phyloP scores from a whole-genome alignment of 352 stramenopile genomes.

The Phytopythium kandeliae region DNA sequence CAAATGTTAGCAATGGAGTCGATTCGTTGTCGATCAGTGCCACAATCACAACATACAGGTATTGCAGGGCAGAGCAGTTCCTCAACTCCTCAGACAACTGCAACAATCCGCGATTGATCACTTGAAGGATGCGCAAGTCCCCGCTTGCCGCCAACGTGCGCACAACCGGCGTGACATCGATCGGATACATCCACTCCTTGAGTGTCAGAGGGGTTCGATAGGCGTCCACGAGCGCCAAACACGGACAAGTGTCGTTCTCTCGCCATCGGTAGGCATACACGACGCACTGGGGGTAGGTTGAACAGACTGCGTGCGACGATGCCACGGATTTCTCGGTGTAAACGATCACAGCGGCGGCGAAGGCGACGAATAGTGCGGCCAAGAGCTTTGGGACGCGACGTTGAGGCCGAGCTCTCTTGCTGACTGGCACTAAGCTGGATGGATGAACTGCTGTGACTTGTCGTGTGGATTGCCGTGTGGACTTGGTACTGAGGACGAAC shows the following conservation, averaged over 20 bases:
- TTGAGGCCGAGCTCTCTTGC: conserved; percentile 1
- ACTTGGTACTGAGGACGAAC: background rate
- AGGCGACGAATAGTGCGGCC: conserved; percentile 11
- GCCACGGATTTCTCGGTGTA: conserved; percentile 9
- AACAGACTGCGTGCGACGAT: conserved; percentile 10
- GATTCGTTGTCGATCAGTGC: too few relatives aligned
- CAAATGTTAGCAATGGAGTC: too few relatives aligned
- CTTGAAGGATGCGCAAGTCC: conserved; percentile 26
- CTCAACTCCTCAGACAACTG: conserved; percentile 20
- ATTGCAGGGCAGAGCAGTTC: conserved; percentile 19
- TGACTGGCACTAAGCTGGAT: too few relatives aligned
- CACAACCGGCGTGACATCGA: conserved; percentile 17
- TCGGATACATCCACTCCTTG: conserved; percentile 20
- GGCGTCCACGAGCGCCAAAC: conserved; percentile 27
- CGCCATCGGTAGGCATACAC: conserved; percentile 19
- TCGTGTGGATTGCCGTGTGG: conserved; percentile 3
- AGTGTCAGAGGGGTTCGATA: conserved; percentile 9
- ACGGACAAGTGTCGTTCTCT: conserved; percentile 21
- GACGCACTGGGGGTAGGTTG: conserved; percentile 20
- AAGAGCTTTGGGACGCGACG: conserved; percentile 13
- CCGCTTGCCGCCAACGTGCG: conserved; percentile 18
- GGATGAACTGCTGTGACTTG: too few relatives aligned
- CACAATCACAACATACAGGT: conserved; percentile 30
- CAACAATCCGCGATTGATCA: conserved; percentile 28
- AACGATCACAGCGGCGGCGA: conserved; percentile 10